A percentile compares a stretch with the other conserved stretches of the same genome.
Evolutionary conservation across 2,329 filamentous ascomycete genomes (phyloP).

Genomic region (Periconia sp.): DNA sequence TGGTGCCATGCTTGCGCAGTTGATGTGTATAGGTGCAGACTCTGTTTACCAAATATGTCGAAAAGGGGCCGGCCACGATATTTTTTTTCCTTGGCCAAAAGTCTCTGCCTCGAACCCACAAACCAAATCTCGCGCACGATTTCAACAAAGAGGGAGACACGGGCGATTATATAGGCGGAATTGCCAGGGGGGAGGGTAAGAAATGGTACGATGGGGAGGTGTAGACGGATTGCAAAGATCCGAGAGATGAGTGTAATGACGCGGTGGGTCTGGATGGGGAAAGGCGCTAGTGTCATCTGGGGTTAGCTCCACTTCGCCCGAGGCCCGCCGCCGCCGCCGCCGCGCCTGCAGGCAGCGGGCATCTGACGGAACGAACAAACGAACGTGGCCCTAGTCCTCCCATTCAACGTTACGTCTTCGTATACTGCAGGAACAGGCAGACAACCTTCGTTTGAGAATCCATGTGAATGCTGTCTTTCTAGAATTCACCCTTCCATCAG

Average conservation of each 20-base stretch:
- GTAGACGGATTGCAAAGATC: background rate
- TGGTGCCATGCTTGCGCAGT: slow-evolving; percentile 24
- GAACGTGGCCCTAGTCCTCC: background rate
- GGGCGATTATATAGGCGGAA: background rate
- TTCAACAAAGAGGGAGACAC: background rate
- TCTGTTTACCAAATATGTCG: background rate
- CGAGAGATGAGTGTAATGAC: background rate
- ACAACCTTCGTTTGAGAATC: background rate
- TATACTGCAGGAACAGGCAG: background rate
- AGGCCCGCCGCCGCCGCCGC: no score
- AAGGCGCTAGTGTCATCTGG: background rate
- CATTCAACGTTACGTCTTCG: background rate
- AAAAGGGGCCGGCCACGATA: background rate
- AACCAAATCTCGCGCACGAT: background rate
- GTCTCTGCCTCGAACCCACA: background rate
- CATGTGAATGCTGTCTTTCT: background rate
- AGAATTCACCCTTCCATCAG: background rate
- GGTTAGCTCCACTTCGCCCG: background rate
- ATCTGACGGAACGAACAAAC: no score
- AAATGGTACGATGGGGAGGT: background rate
- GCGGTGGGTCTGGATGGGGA: background rate
- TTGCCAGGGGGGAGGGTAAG: background rate
- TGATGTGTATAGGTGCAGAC: background rate
- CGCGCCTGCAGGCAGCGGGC: no score
- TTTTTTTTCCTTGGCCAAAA: background rate